Evolutionary conservation across 2,329 filamentous ascomycete species (phyloP).

Genomic region (Colletotrichum salicis): DNA sequence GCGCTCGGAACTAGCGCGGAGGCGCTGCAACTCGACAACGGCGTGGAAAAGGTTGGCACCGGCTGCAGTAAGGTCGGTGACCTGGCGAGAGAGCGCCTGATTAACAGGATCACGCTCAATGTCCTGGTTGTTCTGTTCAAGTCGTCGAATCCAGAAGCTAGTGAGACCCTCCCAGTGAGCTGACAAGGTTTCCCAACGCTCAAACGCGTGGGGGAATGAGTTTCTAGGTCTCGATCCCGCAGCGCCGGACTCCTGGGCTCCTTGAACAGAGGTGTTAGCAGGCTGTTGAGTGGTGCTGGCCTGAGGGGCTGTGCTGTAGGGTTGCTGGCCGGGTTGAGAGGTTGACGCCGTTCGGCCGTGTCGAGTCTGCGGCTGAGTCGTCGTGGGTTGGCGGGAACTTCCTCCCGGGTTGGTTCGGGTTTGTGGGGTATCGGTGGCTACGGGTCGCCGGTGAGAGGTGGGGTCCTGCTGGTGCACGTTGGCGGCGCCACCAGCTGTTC

Average conservation of each 20-base stretch:
- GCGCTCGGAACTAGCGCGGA: constrained; percentile 93
- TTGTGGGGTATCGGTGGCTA: constrained; percentile 32
- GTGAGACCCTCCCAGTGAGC: constrained; percentile 98
- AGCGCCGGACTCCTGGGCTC: constrained; percentile 46
- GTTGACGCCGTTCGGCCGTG: constrained; percentile 37
- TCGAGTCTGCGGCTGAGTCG: constrained; percentile 38
- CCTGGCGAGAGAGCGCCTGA: constrained; percentile 90
- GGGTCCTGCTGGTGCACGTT: constrained; percentile 32
- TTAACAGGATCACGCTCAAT: constrained; percentile 84
- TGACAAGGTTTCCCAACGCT: constrained; percentile 95
- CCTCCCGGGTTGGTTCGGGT: constrained; percentile 38
- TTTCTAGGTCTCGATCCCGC: constrained; percentile 63
- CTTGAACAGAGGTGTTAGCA: constrained; percentile 36
- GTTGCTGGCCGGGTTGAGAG: constrained; percentile 42
- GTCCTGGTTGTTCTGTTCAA: constrained; percentile 91
- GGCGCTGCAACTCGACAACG: constrained; percentile 92
- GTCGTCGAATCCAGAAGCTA: constrained; percentile 93
- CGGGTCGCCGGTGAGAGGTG: constrained; percentile 35
- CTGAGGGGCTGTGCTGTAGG: constrained; percentile 40
- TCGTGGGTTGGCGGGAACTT: constrained; percentile 38
- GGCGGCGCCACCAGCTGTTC: constrained; percentile 25
- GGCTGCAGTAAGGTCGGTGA: constrained; percentile 95
- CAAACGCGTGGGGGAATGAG: constrained; percentile 94
- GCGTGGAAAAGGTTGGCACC: constrained; percentile 98
- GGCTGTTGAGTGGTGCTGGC: constrained; percentile 31